Evolutionary conservation across 1,139 yeast genomes (phyloP).

Genomic region (Saccharomyces pastorianus): DNA sequence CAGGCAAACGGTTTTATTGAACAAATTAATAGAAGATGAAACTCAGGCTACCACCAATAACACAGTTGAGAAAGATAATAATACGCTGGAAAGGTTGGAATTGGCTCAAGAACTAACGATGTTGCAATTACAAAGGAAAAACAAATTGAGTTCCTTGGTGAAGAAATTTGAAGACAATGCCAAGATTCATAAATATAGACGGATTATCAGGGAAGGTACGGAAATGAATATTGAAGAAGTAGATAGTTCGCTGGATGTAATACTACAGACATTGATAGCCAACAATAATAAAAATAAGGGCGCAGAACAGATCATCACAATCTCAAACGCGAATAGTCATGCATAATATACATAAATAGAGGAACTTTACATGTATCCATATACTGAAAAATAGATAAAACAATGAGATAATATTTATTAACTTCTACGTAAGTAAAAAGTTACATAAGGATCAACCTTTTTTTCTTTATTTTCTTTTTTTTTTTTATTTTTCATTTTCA

Average conservation of each 20-base stretch:
- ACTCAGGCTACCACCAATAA: constrained; percentile 16
- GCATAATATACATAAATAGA: neutral
- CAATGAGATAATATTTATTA: neutral
- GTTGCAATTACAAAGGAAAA: constrained; percentile 43
- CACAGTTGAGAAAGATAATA: constrained; percentile 6
- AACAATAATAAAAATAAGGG: constrained; percentile 6
- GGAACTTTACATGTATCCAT: neutral
- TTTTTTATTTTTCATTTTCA: neutral
- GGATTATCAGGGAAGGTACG: constrained; percentile 75
- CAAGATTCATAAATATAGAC: constrained; percentile 74
- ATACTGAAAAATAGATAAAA: neutral
- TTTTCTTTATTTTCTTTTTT: neutral
- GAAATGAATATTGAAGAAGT: constrained; percentile 67
- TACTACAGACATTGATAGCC: constrained; percentile 23
- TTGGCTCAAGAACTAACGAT: constrained; percentile 37
- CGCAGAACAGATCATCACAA: neutral
- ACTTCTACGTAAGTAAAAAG: neutral
- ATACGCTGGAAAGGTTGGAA: constrained; percentile 19
- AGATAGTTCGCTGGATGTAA: constrained; percentile 30
- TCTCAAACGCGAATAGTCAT: neutral
- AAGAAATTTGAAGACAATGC: constrained; percentile 38
- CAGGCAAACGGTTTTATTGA: constrained; percentile 48
- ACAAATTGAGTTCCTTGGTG: constrained; percentile 39
- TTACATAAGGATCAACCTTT: constrained; percentile 1
- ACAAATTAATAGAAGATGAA: constrained; percentile 39